These are phyloP conservation scores for Coprinellus aureogranulatus DNA, from an alignment of 768 basidiomycete species.

Conservation along the genomic window DNA sequence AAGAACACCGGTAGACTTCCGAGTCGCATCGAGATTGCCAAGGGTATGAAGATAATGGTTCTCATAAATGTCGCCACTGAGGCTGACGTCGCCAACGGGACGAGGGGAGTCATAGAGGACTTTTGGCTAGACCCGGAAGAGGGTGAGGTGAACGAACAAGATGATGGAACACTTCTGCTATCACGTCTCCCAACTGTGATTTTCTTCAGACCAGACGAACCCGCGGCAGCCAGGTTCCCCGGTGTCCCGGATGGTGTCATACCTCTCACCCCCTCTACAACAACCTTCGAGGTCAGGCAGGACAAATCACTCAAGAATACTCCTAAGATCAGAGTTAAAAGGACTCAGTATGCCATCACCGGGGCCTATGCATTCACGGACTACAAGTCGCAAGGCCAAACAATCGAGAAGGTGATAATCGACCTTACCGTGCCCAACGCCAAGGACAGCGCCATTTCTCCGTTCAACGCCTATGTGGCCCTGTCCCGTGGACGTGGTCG, in stretches of 20 bases:
- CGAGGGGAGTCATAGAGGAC: conserved; percentile 30
- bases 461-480: conserved; percentile 32
- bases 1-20: background rate
- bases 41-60: conserved; percentile 29
- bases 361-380: conserved; percentile 41
- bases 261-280: conserved; percentile 17
- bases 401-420: conserved; percentile 30
- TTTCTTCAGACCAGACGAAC: conserved; percentile 27
- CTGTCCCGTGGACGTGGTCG: conserved; percentile 5
- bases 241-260: conserved; percentile 26
- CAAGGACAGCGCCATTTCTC: conserved; percentile 16
- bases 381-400: conserved; percentile 40
- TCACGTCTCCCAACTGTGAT: conserved; percentile 29
- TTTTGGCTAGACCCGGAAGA: conserved; percentile 34
- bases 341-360: conserved; percentile 30
- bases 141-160: background rate
- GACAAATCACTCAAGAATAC: too few relatives aligned
- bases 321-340: conserved; percentile 11
- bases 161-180: conserved; percentile 15
- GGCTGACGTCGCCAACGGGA: conserved; percentile 39
- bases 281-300: conserved; percentile 5
- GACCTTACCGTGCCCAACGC: conserved; percentile 32
- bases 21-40: background rate
- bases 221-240: conserved; percentile 13
- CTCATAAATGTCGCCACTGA: conserved; percentile 35